Percentiles rank a stretch among this genome's conserved stretches.
Conservation (phyloP, 2,329 filamentous ascomycete genomes). For the Fusarium nanum region DNA sequence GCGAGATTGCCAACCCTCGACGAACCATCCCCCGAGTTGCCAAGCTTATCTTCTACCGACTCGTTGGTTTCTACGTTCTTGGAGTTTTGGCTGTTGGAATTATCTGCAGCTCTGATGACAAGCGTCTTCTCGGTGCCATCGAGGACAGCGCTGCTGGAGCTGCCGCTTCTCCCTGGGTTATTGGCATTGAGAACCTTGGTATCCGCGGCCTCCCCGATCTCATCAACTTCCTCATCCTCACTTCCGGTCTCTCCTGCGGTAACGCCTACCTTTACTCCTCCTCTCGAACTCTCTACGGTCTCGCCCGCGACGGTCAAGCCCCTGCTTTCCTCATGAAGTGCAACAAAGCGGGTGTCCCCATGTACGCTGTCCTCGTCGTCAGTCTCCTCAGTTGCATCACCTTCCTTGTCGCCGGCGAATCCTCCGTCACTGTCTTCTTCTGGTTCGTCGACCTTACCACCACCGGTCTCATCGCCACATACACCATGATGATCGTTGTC, state of each 20-base stretch:
- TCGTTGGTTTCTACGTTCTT: slow-evolving; percentile 79
- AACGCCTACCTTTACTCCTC: slow-evolving; percentile 63
- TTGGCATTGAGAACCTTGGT: slow-evolving; percentile 63
- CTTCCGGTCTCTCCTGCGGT: slow-evolving; percentile 58
- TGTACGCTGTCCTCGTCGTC: slow-evolving; percentile 63
- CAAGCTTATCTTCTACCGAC: slow-evolving; percentile 79
- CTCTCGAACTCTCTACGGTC: slow-evolving; percentile 59
- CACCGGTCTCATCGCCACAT: slow-evolving; percentile 68
- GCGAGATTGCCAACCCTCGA: slow-evolving; percentile 74
- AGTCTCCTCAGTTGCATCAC: slow-evolving; percentile 61
- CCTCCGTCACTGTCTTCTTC: slow-evolving; percentile 60
- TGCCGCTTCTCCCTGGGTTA: slow-evolving; percentile 70
- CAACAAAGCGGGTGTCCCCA: slow-evolving; percentile 68
- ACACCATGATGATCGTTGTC: slow-evolving; percentile 56
- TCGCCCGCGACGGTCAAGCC: slow-evolving; percentile 60
- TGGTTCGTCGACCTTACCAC: slow-evolving; percentile 68
- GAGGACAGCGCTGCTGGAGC: slow-evolving; percentile 66
- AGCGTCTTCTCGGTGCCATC: slow-evolving; percentile 53
- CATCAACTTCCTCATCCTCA: slow-evolving; percentile 72
- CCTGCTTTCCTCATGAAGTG: slow-evolving; percentile 65
- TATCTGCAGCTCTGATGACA: slow-evolving; percentile 63
- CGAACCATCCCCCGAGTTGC: slow-evolving; percentile 74
- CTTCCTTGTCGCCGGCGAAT: slow-evolving; percentile 61
- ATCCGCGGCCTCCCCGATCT: slow-evolving; percentile 64
- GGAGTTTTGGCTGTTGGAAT: slow-evolving; percentile 67